A percentile compares a stretch with the other conserved stretches of the same genome.
These are phyloP conservation scores for Comarum palustre DNA, from an alignment of 306 rosid species.

Conservation along the genomic window DNA sequence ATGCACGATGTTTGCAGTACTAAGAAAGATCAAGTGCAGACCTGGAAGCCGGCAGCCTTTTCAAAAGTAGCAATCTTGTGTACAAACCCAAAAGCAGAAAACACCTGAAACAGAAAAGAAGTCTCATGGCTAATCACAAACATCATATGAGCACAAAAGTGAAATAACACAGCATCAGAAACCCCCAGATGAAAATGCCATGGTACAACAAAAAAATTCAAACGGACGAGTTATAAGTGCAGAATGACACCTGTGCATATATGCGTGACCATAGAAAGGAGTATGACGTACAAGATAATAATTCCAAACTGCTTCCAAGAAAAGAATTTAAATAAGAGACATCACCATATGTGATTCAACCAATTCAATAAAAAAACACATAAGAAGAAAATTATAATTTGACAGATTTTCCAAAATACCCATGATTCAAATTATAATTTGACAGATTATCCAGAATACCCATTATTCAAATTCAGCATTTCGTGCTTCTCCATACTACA, in stretches of 20 bases:
- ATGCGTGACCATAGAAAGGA: conserved; percentile 78
- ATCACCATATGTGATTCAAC: conserved; percentile 62
- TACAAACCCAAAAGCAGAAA: conserved; percentile 89
- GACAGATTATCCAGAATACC: neutral
- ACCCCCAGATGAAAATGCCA: conserved; percentile 33
- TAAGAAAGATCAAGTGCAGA: conserved; percentile 23
- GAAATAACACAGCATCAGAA: conserved; percentile 15
- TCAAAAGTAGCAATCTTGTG: conserved; percentile 90
- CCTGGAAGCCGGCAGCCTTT: conserved; percentile 96
- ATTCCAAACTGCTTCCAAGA: conserved; percentile 93
- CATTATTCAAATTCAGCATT: neutral
- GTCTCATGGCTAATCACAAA: conserved; percentile 18
- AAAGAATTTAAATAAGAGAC: conserved; percentile 68
- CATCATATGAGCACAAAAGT: conserved; percentile 16
- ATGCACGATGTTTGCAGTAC: neutral
- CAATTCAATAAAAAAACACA: conserved; percentile 41
- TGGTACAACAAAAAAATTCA: conserved; percentile 38
- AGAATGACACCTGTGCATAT: conserved; percentile 87
- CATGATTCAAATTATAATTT: neutral
- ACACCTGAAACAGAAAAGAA: conserved; percentile 46
- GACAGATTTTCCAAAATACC: neutral
- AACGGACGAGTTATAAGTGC: conserved; percentile 65
- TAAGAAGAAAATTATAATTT: neutral
- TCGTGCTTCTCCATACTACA: neutral
- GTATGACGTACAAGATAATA: conserved; percentile 71